Conservation (phyloP, 768 basidiomycete species). For the Pleurotus giganteus region DNA sequence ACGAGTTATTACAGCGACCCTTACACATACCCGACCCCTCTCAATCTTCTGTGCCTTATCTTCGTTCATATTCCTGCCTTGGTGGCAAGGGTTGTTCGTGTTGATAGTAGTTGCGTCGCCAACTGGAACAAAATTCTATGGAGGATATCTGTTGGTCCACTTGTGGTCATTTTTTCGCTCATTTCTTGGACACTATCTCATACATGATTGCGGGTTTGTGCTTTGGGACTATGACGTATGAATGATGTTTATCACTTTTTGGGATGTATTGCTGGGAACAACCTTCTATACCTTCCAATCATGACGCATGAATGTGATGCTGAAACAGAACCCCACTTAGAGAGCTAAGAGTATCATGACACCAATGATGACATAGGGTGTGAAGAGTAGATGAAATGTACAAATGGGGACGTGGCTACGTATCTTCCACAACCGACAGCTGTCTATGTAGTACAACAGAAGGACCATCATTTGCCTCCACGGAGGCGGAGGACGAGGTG, state of each 20-base stretch:
- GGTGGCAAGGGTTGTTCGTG: slow-evolving; percentile 17
- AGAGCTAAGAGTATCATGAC: too few species aligned
- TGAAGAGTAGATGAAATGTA: too few species aligned
- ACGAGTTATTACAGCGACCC: slow-evolving; percentile 33
- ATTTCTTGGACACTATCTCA: slow-evolving; percentile 6
- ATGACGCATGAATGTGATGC: too few species aligned
- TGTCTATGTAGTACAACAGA: background rate
- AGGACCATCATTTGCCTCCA: slow-evolving; percentile 58
- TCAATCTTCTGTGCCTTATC: slow-evolving; percentile 40
- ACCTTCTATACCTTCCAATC: too few species aligned
- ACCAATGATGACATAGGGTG: too few species aligned
- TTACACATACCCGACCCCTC: slow-evolving; percentile 48
- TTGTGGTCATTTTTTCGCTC: slow-evolving; percentile 26
- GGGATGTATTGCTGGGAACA: too few species aligned
- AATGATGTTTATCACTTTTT: background rate
- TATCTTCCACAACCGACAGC: background rate
- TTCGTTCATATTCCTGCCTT: slow-evolving; percentile 20
- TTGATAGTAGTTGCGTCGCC: slow-evolving; percentile 12
- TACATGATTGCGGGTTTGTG: background rate
- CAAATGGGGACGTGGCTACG: background rate
- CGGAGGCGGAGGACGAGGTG: slow-evolving; percentile 81
- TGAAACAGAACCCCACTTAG: too few species aligned
- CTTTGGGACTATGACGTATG: background rate
- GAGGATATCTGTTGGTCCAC: slow-evolving; percentile 39
- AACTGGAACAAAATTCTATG: slow-evolving; percentile 34